Evolutionary conservation across 441 rosid species (phyloP), one percentile per base, ranked within the genome.

Genomic region (Bocquillonia castaneifolia): DNA sequence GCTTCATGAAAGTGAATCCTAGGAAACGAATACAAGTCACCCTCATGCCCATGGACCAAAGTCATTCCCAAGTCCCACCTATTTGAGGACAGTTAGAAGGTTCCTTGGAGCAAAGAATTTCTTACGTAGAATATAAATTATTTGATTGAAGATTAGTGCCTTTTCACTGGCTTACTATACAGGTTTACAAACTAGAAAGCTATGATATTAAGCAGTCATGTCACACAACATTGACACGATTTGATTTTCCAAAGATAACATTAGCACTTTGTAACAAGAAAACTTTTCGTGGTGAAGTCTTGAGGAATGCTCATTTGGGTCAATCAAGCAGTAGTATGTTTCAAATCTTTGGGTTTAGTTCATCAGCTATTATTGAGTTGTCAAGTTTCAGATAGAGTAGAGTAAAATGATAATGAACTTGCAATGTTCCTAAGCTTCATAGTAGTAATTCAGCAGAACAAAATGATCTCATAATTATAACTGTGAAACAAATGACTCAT

Each of bases 401-500:
- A 42, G 12, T 2, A 6, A 5, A 6, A 42, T 13, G 12, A 6
- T 42, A 6, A 42, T 13, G 12, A 5, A 42, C 2, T 42, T 5
- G 13, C 15, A 42, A 42, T 12, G 13, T 42, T 42, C 47, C 12
- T 13, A 42, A 5, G 47, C 47, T 6, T 42, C 47, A 5, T 6
- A 2, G 39, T 12, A 36, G 53, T 45, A n/a, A 62, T 63, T 63
- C 13, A 59, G n/a, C 10, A 13, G 59, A 22, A 62, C 45, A 68
- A 56, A 22, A 57, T 57, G 57, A 72, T 61, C 23, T 62, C 10
- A 6, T 18, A 29, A 70, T 55, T 63, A 40, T 64, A 51, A 62
- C 31, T 60, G 63, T 26, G 26, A 64, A 59, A 70, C n/a, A n/a
- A n/a, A n/a, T n/a, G n/a, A n/a, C n/a, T n/a, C n/a, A n/a, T n/a